Evolutionary conservation across 208 protist species (phyloP).

Genomic region (Polymyxa betae): DNA sequence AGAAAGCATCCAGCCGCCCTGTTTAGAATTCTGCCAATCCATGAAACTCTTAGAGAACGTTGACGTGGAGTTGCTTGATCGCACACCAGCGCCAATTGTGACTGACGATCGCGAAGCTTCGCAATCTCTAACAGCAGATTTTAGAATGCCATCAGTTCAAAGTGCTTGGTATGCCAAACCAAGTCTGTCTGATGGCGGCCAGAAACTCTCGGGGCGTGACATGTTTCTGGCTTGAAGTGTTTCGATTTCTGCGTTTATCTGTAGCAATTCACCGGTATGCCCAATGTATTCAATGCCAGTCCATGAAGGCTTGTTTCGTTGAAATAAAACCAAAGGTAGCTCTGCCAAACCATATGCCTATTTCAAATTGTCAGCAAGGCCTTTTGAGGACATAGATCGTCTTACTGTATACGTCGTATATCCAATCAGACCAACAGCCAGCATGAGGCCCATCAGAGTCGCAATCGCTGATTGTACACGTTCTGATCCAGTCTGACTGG

Average conservation of each 20-base stretch:
- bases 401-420: neutral
- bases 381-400: neutral
- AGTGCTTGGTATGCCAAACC: neutral
- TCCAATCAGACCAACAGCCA: neutral
- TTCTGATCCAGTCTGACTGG: neutral
- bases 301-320: neutral
- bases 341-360: constrained; percentile 38
- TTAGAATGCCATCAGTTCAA: neutral
- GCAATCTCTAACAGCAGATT: neutral
- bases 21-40: neutral
- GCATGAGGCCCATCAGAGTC: neutral
- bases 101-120: neutral
- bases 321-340: neutral
- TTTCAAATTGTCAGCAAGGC: neutral
- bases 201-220: neutral
- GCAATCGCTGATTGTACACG: neutral
- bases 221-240: constrained; percentile 7
- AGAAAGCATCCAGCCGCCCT: too few relatives aligned
- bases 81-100: neutral
- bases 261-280: neutral
- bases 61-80: neutral
- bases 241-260: neutral
- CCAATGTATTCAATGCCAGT: neutral
- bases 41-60: neutral
- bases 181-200: neutral